Conservation (phyloP, 768 basidiomycete species). For the Pleurotus ostreatus region DNA sequence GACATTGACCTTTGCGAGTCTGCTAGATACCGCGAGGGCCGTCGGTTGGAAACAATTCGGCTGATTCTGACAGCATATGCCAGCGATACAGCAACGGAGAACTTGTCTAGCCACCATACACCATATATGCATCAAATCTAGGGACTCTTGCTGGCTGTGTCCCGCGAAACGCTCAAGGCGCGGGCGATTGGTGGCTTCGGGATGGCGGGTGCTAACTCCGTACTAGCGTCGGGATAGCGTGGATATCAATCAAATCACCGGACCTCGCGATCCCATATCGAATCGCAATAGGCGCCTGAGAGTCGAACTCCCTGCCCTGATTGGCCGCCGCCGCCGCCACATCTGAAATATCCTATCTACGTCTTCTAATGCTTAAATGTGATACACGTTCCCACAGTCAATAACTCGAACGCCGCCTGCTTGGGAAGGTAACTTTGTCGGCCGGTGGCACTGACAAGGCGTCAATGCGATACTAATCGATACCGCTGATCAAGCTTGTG, state of each 20-base stretch:
- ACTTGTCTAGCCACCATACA: no score
- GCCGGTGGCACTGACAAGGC: no score
- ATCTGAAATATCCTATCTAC: conserved; percentile 3
- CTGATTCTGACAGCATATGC: no score
- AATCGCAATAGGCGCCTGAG: background rate
- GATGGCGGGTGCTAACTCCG: conserved; percentile 6
- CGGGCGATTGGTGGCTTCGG: background rate
- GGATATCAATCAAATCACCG: background rate
- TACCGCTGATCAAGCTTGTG: no score
- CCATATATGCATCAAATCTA: no score
- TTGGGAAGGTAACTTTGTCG: no score
- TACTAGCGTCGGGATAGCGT: background rate
- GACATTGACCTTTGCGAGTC: no score
- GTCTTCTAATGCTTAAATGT: background rate
- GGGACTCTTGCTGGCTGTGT: no score
- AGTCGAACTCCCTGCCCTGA: conserved; percentile 1
- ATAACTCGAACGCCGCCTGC: background rate
- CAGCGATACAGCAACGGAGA: no score
- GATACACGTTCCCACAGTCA: background rate
- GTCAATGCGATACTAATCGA: no score
- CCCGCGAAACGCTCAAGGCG: background rate
- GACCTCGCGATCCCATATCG: background rate
- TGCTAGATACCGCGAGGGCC: no score
- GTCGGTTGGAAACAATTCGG: no score
- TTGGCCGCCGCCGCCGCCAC: conserved; percentile 8